Percentiles rank a stretch among this genome's conserved stretches.
These are phyloP conservation scores for Fusarium tricinctum DNA, from an alignment of 2,329 filamentous ascomycete species.

Conservation along the genomic window DNA sequence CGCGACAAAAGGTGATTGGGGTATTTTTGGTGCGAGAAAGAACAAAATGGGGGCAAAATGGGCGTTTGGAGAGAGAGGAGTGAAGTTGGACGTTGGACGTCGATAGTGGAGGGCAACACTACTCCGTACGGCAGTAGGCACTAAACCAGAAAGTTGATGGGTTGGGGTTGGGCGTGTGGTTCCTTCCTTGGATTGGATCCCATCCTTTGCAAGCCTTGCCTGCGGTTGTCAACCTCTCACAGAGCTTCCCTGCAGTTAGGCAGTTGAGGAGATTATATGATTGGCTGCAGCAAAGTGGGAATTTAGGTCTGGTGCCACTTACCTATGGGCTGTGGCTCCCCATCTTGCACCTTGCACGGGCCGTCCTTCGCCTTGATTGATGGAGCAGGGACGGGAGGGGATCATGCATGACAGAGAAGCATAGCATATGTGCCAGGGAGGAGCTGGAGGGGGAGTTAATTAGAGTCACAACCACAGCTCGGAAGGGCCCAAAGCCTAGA, in stretches of 20 bases:
- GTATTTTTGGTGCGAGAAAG: constrained; percentile 30
- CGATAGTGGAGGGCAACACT: constrained; percentile 47
- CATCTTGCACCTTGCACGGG: constrained; percentile 37
- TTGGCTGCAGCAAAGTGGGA: constrained; percentile 48
- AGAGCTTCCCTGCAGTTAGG: constrained; percentile 25
- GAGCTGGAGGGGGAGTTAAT: constrained; percentile 5
- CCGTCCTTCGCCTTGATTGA: constrained; percentile 33
- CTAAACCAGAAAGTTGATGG: constrained; percentile 36
- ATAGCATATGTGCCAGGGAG: constrained; percentile 37
- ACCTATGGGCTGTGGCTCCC: constrained; percentile 31
- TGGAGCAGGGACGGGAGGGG: constrained; percentile 41
- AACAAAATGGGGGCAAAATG: constrained; percentile 44
- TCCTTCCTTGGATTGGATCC: constrained; percentile 37
- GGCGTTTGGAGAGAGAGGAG: constrained; percentile 40
- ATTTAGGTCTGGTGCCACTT: constrained; percentile 38
- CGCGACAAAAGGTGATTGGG: constrained; percentile 30
- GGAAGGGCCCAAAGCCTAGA: background rate
- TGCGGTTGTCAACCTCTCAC: constrained; percentile 28
- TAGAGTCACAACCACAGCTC: constrained; percentile 1
- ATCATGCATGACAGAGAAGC: constrained; percentile 44
- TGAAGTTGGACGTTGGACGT: constrained; percentile 47
- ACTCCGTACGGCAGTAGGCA: constrained; percentile 1
- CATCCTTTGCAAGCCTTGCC: constrained; percentile 39
- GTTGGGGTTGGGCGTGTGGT: constrained; percentile 46
- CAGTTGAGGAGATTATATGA: constrained; percentile 50